A percentile compares a stretch with the other conserved stretches of the same genome.
phyloP scores from a whole-genome alignment of 78 protist species.

The Chrysochromulina tobinii region DNA sequence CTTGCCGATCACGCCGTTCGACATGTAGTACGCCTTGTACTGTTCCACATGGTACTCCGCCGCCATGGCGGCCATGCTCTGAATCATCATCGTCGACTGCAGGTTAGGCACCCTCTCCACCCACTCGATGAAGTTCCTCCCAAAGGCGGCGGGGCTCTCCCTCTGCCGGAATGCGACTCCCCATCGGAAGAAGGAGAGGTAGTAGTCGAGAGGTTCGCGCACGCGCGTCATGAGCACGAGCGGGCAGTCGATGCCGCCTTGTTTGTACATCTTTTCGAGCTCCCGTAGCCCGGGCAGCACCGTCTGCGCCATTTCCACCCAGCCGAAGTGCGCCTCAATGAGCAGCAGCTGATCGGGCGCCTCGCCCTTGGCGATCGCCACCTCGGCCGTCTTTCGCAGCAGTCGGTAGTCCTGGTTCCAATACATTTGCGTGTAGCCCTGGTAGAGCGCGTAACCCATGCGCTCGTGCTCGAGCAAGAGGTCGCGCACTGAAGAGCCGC shows the following conservation, averaged over 20 bases:
- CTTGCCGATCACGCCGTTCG: too few species aligned
- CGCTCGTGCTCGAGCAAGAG: background rate
- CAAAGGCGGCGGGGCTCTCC: background rate
- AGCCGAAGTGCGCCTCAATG: constrained; percentile 1
- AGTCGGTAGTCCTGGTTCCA: background rate
- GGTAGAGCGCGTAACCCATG: background rate
- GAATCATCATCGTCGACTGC: background rate
- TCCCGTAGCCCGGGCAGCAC: background rate
- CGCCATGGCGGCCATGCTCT: background rate
- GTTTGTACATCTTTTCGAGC: background rate
- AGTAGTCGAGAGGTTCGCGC: background rate
- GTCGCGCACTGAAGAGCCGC: constrained; percentile 24
- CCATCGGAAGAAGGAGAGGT: background rate
- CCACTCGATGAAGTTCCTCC: background rate
- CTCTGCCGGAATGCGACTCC: background rate
- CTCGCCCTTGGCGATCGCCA: background rate
- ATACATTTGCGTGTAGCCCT: background rate
- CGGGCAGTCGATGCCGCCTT: background rate
- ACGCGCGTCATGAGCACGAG: background rate
- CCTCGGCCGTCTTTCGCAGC: background rate
- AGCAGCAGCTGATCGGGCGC: too few species aligned
- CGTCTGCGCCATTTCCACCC: background rate
- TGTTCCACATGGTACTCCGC: background rate
- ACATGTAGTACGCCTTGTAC: too few species aligned
- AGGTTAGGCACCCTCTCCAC: background rate